phyloP scores from a whole-genome alignment of 2,329 filamentous ascomycete species.

The Botrytis squamosa region DNA sequence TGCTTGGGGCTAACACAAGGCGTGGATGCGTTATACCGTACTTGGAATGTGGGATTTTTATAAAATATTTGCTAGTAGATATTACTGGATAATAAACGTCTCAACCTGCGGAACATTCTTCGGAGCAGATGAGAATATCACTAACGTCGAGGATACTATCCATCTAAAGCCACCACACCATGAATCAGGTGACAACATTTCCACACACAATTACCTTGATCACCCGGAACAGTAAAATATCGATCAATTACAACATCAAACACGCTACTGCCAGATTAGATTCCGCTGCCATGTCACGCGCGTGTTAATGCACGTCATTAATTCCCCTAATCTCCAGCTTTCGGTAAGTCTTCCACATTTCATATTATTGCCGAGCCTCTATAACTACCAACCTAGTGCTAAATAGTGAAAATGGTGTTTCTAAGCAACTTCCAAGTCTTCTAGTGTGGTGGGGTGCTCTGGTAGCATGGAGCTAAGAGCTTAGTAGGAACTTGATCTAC shows the following conservation, averaged over 20 bases:
- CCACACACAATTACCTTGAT: not conserved
- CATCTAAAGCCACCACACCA: not conserved
- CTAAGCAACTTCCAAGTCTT: not conserved
- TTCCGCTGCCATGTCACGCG: not conserved
- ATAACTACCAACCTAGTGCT: not conserved
- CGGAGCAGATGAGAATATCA: not conserved
- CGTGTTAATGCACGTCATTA: not conserved
- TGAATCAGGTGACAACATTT: not conserved
- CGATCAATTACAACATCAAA: not conserved
- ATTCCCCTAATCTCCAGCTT: not conserved
- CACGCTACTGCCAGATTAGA: not conserved
- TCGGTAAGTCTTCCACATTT: not conserved
- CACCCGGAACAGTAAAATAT: fast-evolving
- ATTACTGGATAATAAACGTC: not conserved
- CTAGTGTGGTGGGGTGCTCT: not conserved
- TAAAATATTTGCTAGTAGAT: not conserved
- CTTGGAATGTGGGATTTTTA: not conserved
- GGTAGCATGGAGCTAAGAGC: not conserved
- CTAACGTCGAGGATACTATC: not conserved
- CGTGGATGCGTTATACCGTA: not conserved
- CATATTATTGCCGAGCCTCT: not conserved
- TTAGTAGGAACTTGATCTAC: not conserved
- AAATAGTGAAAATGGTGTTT: not conserved
- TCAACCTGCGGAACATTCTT: no score
- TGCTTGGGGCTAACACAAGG: not conserved